Evolutionary conservation across 2,329 filamentous ascomycete genomes (phyloP).

Genomic region (Sclerotiophoma versabilis): DNA sequence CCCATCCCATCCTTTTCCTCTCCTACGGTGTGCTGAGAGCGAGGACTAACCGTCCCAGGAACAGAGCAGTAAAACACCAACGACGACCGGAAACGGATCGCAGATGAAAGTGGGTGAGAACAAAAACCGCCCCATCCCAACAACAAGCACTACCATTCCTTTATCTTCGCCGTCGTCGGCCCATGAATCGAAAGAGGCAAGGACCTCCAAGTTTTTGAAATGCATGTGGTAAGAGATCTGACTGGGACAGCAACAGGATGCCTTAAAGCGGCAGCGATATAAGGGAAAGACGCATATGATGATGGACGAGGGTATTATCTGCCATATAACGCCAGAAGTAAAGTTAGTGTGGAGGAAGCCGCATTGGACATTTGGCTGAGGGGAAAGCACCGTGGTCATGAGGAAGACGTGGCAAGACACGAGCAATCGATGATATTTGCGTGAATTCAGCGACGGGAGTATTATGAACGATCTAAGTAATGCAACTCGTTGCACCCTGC

Average conservation of each 20-base stretch:
- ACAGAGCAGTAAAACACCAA: background rate
- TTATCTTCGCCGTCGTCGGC: background rate
- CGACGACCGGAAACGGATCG: background rate
- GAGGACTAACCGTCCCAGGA: background rate
- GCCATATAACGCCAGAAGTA: background rate
- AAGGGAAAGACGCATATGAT: background rate
- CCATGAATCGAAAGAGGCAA: conserved; percentile 1
- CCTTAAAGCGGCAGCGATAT: too few species aligned
- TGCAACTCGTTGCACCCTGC: background rate
- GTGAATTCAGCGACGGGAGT: too few species aligned
- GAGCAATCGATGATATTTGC: too few species aligned
- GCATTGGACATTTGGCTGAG: conserved; percentile 7
- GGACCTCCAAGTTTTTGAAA: background rate
- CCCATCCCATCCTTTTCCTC: background rate
- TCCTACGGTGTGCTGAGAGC: background rate
- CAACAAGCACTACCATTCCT: background rate
- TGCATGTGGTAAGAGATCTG: background rate
- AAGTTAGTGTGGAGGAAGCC: conserved; percentile 4
- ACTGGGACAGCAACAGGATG: background rate
- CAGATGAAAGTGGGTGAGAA: background rate
- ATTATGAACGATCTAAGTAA: background rate
- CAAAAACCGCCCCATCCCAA: too few species aligned
- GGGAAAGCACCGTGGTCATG: too few species aligned
- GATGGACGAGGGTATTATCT: background rate
- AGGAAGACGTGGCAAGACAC: too few species aligned